Base-by-base conservation (phyloP, 2,329 filamentous ascomycete genomes). In the Ophiostoma australiae region DNA sequence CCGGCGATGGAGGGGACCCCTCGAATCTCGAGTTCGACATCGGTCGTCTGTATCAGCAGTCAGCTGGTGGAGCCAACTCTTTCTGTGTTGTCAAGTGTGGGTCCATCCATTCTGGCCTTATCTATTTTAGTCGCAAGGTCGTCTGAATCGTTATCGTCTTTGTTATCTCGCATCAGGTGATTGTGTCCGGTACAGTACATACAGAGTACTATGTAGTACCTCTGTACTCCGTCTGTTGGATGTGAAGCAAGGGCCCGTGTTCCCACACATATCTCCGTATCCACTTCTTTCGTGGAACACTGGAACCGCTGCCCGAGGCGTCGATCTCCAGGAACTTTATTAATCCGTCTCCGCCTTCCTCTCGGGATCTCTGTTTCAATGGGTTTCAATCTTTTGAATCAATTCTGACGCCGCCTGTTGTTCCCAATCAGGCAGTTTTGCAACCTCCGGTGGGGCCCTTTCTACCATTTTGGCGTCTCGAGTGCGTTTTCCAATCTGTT, bases 181-280 rank as follows among this genome's bases (percentile, higher is more conserved):
- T 58, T 27, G n/a, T 58, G 23, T 58, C 52, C 27, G 27, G 27
- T 3, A 31, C 27, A 1, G 27, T 31, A 31, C 27, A 31, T 31
- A 31, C 27, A 31, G 1, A 31, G 27, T 31, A 31, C 27, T 31
- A 31, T 31, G 15, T 48, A 17, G 5, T 20, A 48, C 17, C 44
- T n/a, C 44, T 17, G 44, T 48, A n/a, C 17, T 7, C 13, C 23
- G 27, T 20, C 27, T 33, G 27, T 63, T 31, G 23, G 58, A 63
- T 63, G 27, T 17, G 58, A 63, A 63, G 58, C 58, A 63, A 63
- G 58, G 58, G 58, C 58, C 58, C 58, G 58, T 63, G 58, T 33
- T 63, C 58, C 55, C 55, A 27, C 55, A 61, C 55, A 61, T 61
- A 61, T 63, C 27, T 63, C 58, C 58, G 58, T 63, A 17, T 63